Evolutionary conservation across 257 asterid genomes (phyloP).

Genomic region (Solanum pennellii): DNA sequence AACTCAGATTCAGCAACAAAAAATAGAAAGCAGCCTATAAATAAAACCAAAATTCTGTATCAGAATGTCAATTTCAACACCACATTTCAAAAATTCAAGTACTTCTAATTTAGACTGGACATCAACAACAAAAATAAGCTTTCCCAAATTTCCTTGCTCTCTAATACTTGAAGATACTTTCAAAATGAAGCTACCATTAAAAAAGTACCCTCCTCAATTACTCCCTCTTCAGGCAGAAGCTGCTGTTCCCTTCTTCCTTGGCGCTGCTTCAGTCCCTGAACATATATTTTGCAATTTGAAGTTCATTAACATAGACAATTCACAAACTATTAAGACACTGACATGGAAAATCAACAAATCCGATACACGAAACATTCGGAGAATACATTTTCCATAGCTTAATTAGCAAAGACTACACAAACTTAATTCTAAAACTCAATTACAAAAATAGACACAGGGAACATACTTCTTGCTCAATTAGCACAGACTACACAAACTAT

Average conservation of each 20-base stretch:
- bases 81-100: slow-evolving; percentile 5
- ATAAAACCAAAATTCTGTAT: not conserved
- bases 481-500: not conserved
- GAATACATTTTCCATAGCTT: not conserved
- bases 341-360: not conserved
- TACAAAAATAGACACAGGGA: not conserved
- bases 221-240: slow-evolving; percentile 35
- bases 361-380: not conserved
- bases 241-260: slow-evolving; percentile 76
- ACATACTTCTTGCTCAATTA: not conserved
- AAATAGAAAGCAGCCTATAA: not conserved
- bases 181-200: not conserved
- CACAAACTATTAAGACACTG: not conserved
- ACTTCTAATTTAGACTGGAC: slow-evolving; percentile 4
- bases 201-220: slow-evolving; percentile 1
- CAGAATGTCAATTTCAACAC: slow-evolving; percentile 13
- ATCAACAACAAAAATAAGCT: slow-evolving; percentile 9
- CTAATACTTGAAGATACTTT: slow-evolving; percentile 1
- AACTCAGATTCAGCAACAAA: not conserved
- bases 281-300: not conserved
- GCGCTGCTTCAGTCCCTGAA: slow-evolving; percentile 80
- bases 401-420: not conserved
- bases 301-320: not conserved
- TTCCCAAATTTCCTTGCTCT: slow-evolving; percentile 12
- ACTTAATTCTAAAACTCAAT: not conserved